phyloP scores from a whole-genome alignment of 768 basidiomycete species.

The Tulasnella sp. region DNA sequence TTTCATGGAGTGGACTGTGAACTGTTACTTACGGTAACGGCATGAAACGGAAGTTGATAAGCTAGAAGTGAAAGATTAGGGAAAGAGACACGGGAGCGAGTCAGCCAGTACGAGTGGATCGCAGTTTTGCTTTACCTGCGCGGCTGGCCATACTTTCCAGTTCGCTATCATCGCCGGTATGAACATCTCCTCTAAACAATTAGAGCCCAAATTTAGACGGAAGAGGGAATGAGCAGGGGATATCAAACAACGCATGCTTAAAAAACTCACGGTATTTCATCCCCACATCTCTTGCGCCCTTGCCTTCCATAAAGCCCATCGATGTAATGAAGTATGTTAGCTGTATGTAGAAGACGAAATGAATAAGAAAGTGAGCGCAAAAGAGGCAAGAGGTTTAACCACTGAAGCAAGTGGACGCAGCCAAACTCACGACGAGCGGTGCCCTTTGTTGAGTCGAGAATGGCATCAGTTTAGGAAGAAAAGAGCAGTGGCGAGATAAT shows the following conservation, averaged over 20 bases:
- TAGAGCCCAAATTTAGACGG: neutral
- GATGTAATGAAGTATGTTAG: constrained; percentile 71
- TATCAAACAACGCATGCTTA: too few relatives aligned
- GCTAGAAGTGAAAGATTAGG: constrained; percentile 35
- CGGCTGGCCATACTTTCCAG: constrained; percentile 87
- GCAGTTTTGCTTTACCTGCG: constrained; percentile 34
- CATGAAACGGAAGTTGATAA: constrained; percentile 78
- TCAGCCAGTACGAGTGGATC: neutral
- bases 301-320: constrained; percentile 89
- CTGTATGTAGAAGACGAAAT: constrained; percentile 30
- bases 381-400: too few relatives aligned
- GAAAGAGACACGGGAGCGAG: too few relatives aligned
- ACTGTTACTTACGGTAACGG: constrained; percentile 38
- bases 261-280: constrained; percentile 43
- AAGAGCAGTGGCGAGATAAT: neutral
- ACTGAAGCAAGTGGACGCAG: neutral
- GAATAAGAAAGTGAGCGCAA: neutral
- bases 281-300: constrained; percentile 44
- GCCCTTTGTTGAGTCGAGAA: constrained; percentile 41
- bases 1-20: too few relatives aligned
- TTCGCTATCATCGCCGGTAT: constrained; percentile 67
- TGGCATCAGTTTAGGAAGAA: neutral
- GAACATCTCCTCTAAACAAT: constrained; percentile 44
- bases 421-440: constrained; percentile 54
- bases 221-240: neutral